These are phyloP conservation scores for Phellopilus nigrolimitatus DNA, from an alignment of 1,284 basidiomycete genomes.

Conservation along the genomic window DNA sequence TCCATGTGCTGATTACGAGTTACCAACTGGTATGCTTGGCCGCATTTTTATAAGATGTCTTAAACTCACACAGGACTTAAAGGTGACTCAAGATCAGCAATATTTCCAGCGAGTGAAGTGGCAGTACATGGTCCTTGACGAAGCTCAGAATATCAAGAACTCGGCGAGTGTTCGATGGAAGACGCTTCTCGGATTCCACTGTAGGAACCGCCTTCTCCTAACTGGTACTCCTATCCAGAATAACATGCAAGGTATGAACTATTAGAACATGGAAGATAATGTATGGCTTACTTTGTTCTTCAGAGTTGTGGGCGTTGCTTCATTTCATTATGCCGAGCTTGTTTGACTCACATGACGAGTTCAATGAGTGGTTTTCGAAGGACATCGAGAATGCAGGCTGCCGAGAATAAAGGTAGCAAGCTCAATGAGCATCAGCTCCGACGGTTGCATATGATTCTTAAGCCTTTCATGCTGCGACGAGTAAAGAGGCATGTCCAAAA, in stretches of 20 bases:
- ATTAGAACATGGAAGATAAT: conserved; percentile 2
- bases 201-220: conserved; percentile 90
- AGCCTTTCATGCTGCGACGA: conserved; percentile 98
- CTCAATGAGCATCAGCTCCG: conserved; percentile 96
- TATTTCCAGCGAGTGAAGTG: conserved; percentile 98
- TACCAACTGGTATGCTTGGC: conserved; percentile 79
- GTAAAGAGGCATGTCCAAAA: conserved; percentile 99
- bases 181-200: conserved; percentile 92
- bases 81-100: conserved; percentile 96
- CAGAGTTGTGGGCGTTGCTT: conserved; percentile 98
- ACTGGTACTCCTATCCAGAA: conserved; percentile 99
- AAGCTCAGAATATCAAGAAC: conserved; percentile 99
- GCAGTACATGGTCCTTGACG: conserved; percentile 99
- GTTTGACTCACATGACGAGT: conserved; percentile 99
- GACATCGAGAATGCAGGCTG: conserved; percentile 93
- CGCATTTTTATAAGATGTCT: neutral
- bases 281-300: conserved; percentile 20
- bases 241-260: conserved; percentile 89
- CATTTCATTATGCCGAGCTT: conserved; percentile 99
- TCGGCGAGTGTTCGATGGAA: conserved; percentile 98
- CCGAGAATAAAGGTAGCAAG: conserved; percentile 84
- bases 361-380: conserved; percentile 99
- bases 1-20: conserved; percentile 96
- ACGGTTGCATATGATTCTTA: conserved; percentile 97
- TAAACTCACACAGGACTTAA: conserved; percentile 11